phyloP scores from a whole-genome alignment of 148 eudicot species.

The Pouteria glomerata region DNA sequence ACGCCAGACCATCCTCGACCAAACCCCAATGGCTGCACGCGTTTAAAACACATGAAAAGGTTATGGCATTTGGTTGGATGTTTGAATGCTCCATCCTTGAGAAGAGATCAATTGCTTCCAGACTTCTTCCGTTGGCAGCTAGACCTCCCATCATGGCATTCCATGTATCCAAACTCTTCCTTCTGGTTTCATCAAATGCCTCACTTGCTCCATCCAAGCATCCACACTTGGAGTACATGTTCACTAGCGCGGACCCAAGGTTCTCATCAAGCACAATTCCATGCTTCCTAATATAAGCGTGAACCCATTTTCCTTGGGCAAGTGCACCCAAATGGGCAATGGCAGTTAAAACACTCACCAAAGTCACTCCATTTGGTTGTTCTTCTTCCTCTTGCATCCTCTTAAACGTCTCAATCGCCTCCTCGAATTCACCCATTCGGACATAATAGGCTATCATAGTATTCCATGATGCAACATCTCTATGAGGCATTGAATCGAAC shows the following conservation, averaged over 20 bases:
- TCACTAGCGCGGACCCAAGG: slow-evolving; percentile 17
- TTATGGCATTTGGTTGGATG: slow-evolving; percentile 6
- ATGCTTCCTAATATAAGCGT: slow-evolving; percentile 16
- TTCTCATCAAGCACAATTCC: slow-evolving; percentile 9
- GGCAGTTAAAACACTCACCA: slow-evolving; percentile 12
- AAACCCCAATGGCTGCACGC: slow-evolving; percentile 22
- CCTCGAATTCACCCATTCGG: not conserved
- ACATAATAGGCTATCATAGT: slow-evolving; percentile 15
- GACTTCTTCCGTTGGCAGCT: slow-evolving; percentile 10
- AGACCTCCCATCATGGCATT: slow-evolving; percentile 20
- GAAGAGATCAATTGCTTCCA: slow-evolving; percentile 14
- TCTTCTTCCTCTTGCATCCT: slow-evolving; percentile 12
- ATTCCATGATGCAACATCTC: slow-evolving; percentile 22
- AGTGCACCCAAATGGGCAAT: slow-evolving; percentile 15
- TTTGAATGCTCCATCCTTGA: not conserved
- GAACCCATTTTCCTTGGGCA: slow-evolving; percentile 21
- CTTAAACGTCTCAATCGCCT: slow-evolving; percentile 9
- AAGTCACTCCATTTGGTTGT: not conserved
- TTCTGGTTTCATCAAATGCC: slow-evolving; percentile 9
- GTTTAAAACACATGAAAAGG: slow-evolving; percentile 16
- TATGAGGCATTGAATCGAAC: slow-evolving; percentile 10
- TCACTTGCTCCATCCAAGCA: slow-evolving; percentile 13
- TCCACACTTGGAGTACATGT: slow-evolving; percentile 25
- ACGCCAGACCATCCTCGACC: slow-evolving; percentile 8
- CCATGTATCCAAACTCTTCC: slow-evolving; percentile 16